phyloP scores from a whole-genome alignment of 1,284 basidiomycete species.

The Psilocybe mexicana region DNA sequence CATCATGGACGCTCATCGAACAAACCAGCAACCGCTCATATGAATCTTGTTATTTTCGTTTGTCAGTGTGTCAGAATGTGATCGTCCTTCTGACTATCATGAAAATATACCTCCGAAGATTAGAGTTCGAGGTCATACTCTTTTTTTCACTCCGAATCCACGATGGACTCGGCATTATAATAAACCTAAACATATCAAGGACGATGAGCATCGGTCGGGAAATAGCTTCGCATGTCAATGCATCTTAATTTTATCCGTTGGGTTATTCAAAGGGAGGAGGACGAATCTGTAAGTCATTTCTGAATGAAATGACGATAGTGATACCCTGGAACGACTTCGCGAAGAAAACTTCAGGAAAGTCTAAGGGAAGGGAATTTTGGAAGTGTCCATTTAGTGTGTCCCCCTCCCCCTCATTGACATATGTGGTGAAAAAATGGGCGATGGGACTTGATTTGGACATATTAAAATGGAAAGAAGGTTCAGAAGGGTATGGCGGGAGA shows the following conservation, averaged over 20 bases:
- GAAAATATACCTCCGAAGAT: neutral
- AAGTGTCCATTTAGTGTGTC: neutral
- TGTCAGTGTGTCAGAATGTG: neutral
- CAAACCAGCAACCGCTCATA: neutral
- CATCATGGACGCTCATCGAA: neutral
- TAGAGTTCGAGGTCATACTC: slow-evolving; percentile 1
- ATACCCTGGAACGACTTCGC: neutral
- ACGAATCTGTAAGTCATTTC: neutral
- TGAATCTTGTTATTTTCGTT: neutral
- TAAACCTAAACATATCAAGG: neutral
- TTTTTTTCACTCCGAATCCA: neutral
- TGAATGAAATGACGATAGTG: neutral
- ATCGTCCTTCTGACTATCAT: too few relatives aligned
- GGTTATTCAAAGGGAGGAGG: neutral
- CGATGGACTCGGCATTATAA: slow-evolving; percentile 1
- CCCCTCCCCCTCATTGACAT: neutral
- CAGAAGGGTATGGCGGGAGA: neutral
- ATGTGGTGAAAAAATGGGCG: neutral
- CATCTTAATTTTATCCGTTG: neutral
- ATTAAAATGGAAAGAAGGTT: slow-evolving; percentile 13
- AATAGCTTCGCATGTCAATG: neutral
- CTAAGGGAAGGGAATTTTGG: neutral
- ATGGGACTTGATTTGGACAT: slow-evolving; percentile 8
- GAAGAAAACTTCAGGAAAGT: neutral
- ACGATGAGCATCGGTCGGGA: neutral